Base-by-base conservation (phyloP, 768 basidiomycete species). In the Tremella mesenterica region DNA sequence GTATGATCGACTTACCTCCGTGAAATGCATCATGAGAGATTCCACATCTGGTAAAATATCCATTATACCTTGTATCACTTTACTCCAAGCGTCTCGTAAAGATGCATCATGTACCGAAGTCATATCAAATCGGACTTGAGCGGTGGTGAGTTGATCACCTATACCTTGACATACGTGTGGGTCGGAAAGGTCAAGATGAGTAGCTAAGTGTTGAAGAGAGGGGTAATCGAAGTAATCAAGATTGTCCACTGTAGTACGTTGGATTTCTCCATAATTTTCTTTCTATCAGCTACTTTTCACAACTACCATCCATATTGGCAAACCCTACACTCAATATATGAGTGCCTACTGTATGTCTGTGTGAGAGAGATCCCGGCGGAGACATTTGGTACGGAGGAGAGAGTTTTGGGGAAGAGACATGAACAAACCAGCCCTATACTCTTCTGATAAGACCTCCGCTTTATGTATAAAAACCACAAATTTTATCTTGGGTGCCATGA, bases 401-500 rank as follows among this genome's bases (percentile, higher is more conserved):
- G n/a, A n/a, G n/a, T n/a, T n/a, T n/a, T n/a, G n/a, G n/a, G n/a
- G n/a, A n/a, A n/a, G n/a, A n/a, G n/a, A n/a, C n/a, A n/a, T n/a
- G 34, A 23, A 44, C 59, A 25, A 20, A 64, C 64, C 69, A 52
- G 85, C 82, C 70, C 89, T 85, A 70, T 93, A 91, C 58, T 92
- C 90, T 60, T 93, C 89, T 7, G 72, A 72, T 38, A 93, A 76
- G 44, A 84, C 86, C 73, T 97, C 93, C 6, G 88, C 85, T 73
- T 97, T 96, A 75, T 96, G 93, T 5, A 92, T 86, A 63, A 96
- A 95, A 28, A 96, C 84, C 68, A 93, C 88, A 25, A 96, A 79
- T 59, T 83, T 81, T 53, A 92, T 81, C 36, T 79, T 77, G 4
- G 84, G 86, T 66, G 87, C 88, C 34, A 83, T 79, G 38, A 81